Conservation (phyloP, 2,329 filamentous ascomycete species). For the Pseudogymnoascus sp. region DNA sequence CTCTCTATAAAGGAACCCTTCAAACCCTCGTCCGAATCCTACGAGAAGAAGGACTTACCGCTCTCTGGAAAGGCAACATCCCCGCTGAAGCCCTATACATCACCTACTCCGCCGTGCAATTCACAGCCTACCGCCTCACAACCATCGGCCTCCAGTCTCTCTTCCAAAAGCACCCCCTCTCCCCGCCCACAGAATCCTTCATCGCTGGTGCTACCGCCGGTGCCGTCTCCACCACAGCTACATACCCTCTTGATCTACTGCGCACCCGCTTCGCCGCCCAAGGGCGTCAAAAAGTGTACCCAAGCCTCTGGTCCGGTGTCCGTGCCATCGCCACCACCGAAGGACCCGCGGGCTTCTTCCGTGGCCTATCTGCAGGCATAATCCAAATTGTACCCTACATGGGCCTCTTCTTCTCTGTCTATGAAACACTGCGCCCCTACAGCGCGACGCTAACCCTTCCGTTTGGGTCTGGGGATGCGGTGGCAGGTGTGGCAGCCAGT, state of each 20-base stretch:
- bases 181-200: slow-evolving; percentile 68
- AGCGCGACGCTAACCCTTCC: slow-evolving; percentile 50
- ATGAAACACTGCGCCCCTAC: slow-evolving; percentile 65
- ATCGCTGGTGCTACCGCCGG: slow-evolving; percentile 76
- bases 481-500: slow-evolving; percentile 72
- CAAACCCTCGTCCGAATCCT: slow-evolving; percentile 71
- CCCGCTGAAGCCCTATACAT: slow-evolving; percentile 93
- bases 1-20: slow-evolving; percentile 66
- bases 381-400: slow-evolving; percentile 92
- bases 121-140: slow-evolving; percentile 74
- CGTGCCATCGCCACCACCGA: slow-evolving; percentile 67
- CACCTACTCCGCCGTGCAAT: slow-evolving; percentile 82
- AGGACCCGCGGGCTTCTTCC: slow-evolving; percentile 75
- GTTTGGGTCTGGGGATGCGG: slow-evolving; percentile 73
- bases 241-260: slow-evolving; percentile 89
- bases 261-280: slow-evolving; percentile 96
- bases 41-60: slow-evolving; percentile 71
- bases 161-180: slow-evolving; percentile 40
- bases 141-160: slow-evolving; percentile 52
- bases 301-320: slow-evolving; percentile 60
- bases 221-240: slow-evolving; percentile 69
- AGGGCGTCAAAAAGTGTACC: slow-evolving; percentile 72
- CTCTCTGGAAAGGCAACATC: slow-evolving; percentile 95
- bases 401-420: slow-evolving; percentile 89
- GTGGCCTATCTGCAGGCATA: slow-evolving; percentile 72